Percentiles rank a stretch among this genome's conserved stretches.
These are phyloP conservation scores for Trametes versicolor DNA, from an alignment of 1,284 basidiomycete species.

Conservation along the genomic window DNA sequence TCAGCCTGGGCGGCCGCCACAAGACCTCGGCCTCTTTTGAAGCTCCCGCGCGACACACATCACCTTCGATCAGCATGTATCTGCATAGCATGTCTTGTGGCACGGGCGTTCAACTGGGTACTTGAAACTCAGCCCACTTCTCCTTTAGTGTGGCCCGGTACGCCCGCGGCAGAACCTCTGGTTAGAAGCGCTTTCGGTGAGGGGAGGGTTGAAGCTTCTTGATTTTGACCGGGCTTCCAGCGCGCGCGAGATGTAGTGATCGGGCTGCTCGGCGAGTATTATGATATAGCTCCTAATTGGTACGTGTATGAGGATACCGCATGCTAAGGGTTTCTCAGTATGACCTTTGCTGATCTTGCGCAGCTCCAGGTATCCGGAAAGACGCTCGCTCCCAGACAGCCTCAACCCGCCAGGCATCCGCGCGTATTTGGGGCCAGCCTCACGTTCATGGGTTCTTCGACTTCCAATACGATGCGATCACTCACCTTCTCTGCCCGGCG, in stretches of 20 bases:
- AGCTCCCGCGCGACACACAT: neutral
- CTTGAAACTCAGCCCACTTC: neutral
- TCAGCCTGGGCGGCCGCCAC: neutral
- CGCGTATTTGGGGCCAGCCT: too few relatives aligned
- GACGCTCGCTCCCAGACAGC: too few relatives aligned
- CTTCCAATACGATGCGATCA: neutral
- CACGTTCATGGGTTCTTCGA: neutral
- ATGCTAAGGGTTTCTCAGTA: too few relatives aligned
- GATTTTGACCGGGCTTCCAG: neutral
- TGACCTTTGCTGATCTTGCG: too few relatives aligned
- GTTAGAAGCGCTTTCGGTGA: neutral
- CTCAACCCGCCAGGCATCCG: too few relatives aligned
- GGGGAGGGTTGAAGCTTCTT: neutral
- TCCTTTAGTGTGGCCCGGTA: neutral
- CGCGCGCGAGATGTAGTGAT: neutral
- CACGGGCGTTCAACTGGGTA: neutral
- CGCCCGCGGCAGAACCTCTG: neutral
- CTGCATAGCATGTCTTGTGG: conserved; percentile 1
- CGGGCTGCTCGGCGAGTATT: too few relatives aligned
- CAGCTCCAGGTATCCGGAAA: too few relatives aligned
- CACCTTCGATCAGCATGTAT: conserved; percentile 3
- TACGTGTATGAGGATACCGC: too few relatives aligned
- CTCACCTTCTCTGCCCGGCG: neutral
- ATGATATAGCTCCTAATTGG: too few relatives aligned
- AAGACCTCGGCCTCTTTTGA: neutral